Percentiles rank a stretch among this genome's conserved stretches.
Evolutionary conservation across 2,329 filamentous ascomycete species (phyloP).

Genomic region (Hypoxylon sp.): DNA sequence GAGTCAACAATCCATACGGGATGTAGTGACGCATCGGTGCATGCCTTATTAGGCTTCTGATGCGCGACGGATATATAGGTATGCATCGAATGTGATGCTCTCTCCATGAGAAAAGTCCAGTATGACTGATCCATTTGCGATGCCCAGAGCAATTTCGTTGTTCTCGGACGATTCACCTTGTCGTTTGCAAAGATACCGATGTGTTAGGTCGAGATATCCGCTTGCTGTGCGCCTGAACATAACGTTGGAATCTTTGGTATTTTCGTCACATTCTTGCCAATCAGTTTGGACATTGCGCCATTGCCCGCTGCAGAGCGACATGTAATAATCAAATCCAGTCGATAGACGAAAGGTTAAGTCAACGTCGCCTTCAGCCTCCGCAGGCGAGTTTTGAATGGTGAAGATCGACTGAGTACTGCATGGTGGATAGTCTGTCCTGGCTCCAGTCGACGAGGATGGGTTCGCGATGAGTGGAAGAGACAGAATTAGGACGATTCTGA

Average conservation of each 20-base stretch:
- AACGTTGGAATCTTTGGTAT: slow-evolving; percentile 6
- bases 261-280: slow-evolving; percentile 20
- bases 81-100: slow-evolving; percentile 4
- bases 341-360: slow-evolving; percentile 17
- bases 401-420: slow-evolving; percentile 14
- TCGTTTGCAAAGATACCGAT: slow-evolving; percentile 13
- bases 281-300: slow-evolving; percentile 11
- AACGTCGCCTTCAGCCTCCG: not conserved
- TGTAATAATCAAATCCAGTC: slow-evolving; percentile 18
- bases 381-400: slow-evolving; percentile 13
- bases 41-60: slow-evolving; percentile 15
- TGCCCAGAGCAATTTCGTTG: slow-evolving; percentile 10
- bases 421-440: not conserved
- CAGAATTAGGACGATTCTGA: not conserved
- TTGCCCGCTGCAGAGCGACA: slow-evolving; percentile 16
- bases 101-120: slow-evolving; percentile 18
- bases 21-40: slow-evolving; percentile 14
- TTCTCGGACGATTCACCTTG: not conserved
- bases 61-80: slow-evolving; percentile 13
- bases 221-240: slow-evolving; percentile 17
- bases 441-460: not conserved
- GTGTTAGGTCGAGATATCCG: slow-evolving; percentile 18
- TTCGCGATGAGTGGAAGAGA: not conserved
- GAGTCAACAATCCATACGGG: slow-evolving; percentile 19
- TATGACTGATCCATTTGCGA: slow-evolving; percentile 17